Evolutionary conservation across 768 basidiomycete species (phyloP), one percentile per base, ranked within the genome.

Genomic region (Tulasnella sp.): DNA sequence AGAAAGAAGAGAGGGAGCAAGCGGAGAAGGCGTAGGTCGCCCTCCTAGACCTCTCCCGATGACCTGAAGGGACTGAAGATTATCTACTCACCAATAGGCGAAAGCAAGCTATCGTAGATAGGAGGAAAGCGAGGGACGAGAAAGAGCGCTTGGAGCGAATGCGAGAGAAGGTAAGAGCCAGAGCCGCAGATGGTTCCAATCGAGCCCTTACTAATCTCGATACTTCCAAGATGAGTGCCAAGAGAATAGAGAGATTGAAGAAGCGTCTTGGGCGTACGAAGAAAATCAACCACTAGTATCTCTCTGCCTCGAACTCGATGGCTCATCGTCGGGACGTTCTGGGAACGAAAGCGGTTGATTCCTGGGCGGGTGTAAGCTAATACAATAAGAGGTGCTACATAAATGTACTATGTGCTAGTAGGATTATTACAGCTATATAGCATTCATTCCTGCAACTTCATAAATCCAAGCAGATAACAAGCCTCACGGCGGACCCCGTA

Each of bases 251-350:
- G 19, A 85, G 93, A 76, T 84, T 92, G 42, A 88, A 90, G 76
- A 88, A 91, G 76, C 91, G 85, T 83, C 90, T 89, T 69, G 93
- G 93, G 54, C 86, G 92, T 42, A 89, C 88, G 54, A 94, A 93
- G 82, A 94, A 93, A 83, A 87, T 95, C 77, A 91, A 91, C 38
- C 73, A 74, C 17, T 74, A 70, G 69, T 15, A 14, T 8, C 29
- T 17, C 14, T 68, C 22, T 29, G 12, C 29, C 8, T n/a, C 15
- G 39, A 64, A 6, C 17, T 17, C 17, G 42, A 8, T 42, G 42
- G 17, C 42, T 19, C 22, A n/a, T 49, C 22, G 19, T n/a, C 49
- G 6, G 49, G n/a, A 49, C 19, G 19, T 19, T 49, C n/a, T n/a
- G 0, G 49, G 49, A 49, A 8, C 22, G 22, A 49, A n/a, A n/a